Percentiles rank a stretch among this genome's conserved stretches.
These are phyloP conservation scores for Paecilomyces dactylethromorphus DNA, from an alignment of 2,329 filamentous ascomycete species.

Conservation along the genomic window DNA sequence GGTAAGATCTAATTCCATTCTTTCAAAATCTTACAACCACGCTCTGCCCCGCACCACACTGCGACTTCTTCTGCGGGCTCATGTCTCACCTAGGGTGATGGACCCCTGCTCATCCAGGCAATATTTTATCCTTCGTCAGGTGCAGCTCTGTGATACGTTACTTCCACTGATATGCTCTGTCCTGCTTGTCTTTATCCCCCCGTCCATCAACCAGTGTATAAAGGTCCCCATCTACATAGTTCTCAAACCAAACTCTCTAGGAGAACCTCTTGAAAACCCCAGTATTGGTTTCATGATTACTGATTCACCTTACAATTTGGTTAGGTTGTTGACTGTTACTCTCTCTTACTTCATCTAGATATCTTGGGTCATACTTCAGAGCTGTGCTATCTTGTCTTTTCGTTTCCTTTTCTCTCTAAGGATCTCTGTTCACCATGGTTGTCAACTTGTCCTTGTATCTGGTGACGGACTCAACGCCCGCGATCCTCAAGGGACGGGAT, in stretches of 20 bases:
- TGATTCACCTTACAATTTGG: neutral
- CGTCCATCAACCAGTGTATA: neutral
- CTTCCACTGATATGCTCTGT: neutral
- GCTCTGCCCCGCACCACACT: neutral
- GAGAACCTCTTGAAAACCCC: neutral
- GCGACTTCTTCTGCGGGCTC: neutral
- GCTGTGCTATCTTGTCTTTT: neutral
- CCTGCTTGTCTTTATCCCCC: neutral
- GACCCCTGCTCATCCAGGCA: neutral
- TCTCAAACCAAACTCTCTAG: neutral
- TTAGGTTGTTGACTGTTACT: neutral
- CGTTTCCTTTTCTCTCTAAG: neutral
- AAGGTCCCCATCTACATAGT: neutral
- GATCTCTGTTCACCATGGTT: constrained; percentile 23
- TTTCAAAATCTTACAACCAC: neutral
- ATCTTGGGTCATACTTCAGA: neutral
- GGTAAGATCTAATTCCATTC: neutral
- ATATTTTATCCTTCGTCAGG: neutral
- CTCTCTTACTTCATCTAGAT: neutral
- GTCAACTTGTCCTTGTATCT: constrained; percentile 80
- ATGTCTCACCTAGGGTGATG: neutral
- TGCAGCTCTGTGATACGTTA: neutral
- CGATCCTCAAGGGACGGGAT: constrained; percentile 67
- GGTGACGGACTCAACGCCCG: constrained; percentile 86
- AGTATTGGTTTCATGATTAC: neutral